Conservation (phyloP, 1,284 basidiomycete species). For the Trametes sp. region DNA sequence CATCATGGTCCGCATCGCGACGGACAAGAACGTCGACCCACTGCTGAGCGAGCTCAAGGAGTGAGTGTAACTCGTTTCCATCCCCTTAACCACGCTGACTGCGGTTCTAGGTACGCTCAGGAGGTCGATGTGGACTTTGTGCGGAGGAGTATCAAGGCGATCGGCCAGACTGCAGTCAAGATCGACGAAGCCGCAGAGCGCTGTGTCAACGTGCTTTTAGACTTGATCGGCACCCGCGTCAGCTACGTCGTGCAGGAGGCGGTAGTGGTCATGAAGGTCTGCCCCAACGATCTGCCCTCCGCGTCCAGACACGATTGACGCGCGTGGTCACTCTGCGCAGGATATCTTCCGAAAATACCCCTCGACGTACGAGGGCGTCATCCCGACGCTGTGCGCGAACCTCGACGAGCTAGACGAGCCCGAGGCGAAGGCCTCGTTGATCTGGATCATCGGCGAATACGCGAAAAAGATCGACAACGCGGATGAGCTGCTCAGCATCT, state of each 20-base stretch:
- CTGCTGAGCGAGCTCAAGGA: constrained; percentile 96
- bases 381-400: constrained; percentile 93
- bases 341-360: constrained; percentile 99
- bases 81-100: constrained; percentile 1
- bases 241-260: constrained; percentile 99
- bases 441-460: constrained; percentile 99
- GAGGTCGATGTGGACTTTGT: constrained; percentile 99
- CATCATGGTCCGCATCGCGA: constrained; percentile 96
- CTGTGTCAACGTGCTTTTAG: constrained; percentile 93
- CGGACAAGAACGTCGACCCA: constrained; percentile 93
- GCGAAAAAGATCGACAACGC: constrained; percentile 97
- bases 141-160: constrained; percentile 91
- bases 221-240: constrained; percentile 91
- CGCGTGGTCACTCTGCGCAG: constrained; percentile 44
- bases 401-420: constrained; percentile 98
- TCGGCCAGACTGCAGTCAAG: constrained; percentile 96
- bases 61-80: constrained; percentile 51
- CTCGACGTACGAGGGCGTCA: constrained; percentile 96
- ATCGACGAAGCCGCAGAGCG: constrained; percentile 93
- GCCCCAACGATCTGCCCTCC: constrained; percentile 14
- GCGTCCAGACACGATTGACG: background rate
- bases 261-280: constrained; percentile 96
- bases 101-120: constrained; percentile 79
- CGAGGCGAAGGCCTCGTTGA: constrained; percentile 96
- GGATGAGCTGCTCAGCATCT: constrained; percentile 89